Evolutionary conservation across 176 grass and related monocot genomes (phyloP), one percentile per base, ranked within the genome.

Genomic region (Triticum urartu): DNA sequence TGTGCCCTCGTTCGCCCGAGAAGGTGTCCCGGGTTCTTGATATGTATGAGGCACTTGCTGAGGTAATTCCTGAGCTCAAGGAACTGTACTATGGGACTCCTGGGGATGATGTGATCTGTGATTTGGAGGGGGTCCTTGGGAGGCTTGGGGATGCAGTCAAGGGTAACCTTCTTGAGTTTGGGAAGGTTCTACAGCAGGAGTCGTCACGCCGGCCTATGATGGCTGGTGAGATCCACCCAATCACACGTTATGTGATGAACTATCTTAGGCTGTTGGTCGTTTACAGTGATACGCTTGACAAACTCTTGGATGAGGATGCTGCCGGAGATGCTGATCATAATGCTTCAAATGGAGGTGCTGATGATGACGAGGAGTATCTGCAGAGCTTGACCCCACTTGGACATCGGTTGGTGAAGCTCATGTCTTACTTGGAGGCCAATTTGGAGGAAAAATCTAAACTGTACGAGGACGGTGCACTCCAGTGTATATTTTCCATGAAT

Each of bases 161-260:
- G 85, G 90, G 93, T 14, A 95, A 85, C 59, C 89, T 98, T 60
- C 73, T 91, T 32, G 97, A 98, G 78, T 98, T 98, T 76, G 97
- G 89, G 75, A 92, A 92, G 60, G 93, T 93, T 67, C 92, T 98
- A 11, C 90, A 95, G 79, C 79, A 84, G 88, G 97, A 98, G 84
- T 83, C 91, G 13, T 95, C 97, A 18, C 58, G 94, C 10, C 93
- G 85, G 21, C 88, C 92, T 6, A 98, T 93, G 83, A 88, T 89
- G 87, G 93, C 86, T 10, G 94, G 92, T 77, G 94, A 95, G 86
- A 95, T 95, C 85, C 97, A 98, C 84, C 97, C 97, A 36, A 81
- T 98, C 81, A 95, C 97, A 4, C 94, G 92, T 36, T 98, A 98
- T 84, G 97, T 98, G 50, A 94, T 98, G 97, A 98, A 98, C 79